Base-by-base conservation (phyloP, 768 basidiomycete genomes). In the Cubamyces lactineus region DNA sequence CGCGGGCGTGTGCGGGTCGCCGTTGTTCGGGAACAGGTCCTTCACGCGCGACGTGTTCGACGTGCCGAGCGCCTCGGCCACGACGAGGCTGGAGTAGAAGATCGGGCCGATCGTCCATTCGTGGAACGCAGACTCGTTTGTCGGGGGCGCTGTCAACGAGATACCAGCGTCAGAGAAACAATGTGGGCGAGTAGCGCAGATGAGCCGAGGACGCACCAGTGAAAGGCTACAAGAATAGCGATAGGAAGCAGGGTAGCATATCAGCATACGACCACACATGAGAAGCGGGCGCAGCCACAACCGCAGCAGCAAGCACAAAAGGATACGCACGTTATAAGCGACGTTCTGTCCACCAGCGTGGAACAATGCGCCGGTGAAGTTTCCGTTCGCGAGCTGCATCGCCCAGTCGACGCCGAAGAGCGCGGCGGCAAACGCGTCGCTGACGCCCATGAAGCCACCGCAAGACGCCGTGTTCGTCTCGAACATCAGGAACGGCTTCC, bases 371-470 rank as follows among this genome's bases (percentile, higher is more conserved):
- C 73, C 70, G 2, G 77, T 75, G 66, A 84, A 82, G 69, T 82
- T 83, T 52, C 67, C 72, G 30, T 74, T 75, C 16, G 80, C 82
- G 77, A 84, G 76, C 66, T 79, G 78, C 26, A 85, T 64, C 5
- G 77, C 78, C 67, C 77, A 82, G 67, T 84, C 83, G 47, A 80
- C 66, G 24, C 67, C 81, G 82, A 83, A 85, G 41, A 84, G 72
- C 23, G 81, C 77, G 3, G 79, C 78, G 5, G 77, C 80, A 57
- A 84, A 84, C 48, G 76, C 75, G 66, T 84, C 81, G 41, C 78
- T 80, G 54, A 85, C 62, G 4, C 83, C 83, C n/a, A 77, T 71
- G 66, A 84, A 82, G 17, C 83, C 84, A 55, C 81, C 82, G 70
- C 84, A 34, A 4, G 34, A 34, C 6, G 34, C 34, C 34, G 34